Evolutionary conservation across 441 rosid genomes (phyloP), one percentile per base, ranked within the genome.

Genomic region (Pelargonium citronellum): DNA sequence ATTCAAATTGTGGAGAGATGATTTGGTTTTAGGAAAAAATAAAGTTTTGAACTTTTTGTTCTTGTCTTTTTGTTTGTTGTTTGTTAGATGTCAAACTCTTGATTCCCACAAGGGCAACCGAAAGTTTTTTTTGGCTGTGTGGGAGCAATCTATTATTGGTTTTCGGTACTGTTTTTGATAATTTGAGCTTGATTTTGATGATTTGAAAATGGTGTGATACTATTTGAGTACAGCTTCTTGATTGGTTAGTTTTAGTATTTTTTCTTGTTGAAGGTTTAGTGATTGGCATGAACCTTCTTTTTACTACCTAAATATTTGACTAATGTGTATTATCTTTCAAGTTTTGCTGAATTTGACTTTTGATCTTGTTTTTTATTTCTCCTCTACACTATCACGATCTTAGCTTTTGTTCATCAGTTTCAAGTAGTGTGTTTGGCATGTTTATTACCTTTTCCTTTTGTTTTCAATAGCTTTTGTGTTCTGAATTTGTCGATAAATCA

Each of bases 191-290:
- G 62, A 17, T 57, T 7, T 17, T 57, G 61, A 8, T 57, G 20
- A 57, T 17, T 57, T 57, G 0, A 37, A 37, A 37, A 37, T 37
- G 20, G 20, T 17, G 19, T 57, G 62, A 3, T 57, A 57, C 62
- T 57, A 22, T 57, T 57, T 57, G 27, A 57, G 62, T 57, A 17
- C 62, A 57, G 62, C 62, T 57, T 57, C 62, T 57, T 57, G 7
- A 57, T 57, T 57, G 62, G 62, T 12, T 57, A 57, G 62, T 57
- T 57, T 57, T 19, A 57, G 62, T 57, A 57, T 57, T 57, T 17
- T 6, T 17, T 7, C 9, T 17, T 17, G 62, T 57, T 57, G 62
- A 57, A 22, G 20, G 27, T 20, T 57, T 57, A 57, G 10, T 57
- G 27, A 8, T 57, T 57, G 24, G 8, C 41, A 6, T 37, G 41